Evolutionary conservation across 73 alveolate species (phyloP), one percentile per base, ranked within the genome.

Genomic region (Effrenium voratum): DNA sequence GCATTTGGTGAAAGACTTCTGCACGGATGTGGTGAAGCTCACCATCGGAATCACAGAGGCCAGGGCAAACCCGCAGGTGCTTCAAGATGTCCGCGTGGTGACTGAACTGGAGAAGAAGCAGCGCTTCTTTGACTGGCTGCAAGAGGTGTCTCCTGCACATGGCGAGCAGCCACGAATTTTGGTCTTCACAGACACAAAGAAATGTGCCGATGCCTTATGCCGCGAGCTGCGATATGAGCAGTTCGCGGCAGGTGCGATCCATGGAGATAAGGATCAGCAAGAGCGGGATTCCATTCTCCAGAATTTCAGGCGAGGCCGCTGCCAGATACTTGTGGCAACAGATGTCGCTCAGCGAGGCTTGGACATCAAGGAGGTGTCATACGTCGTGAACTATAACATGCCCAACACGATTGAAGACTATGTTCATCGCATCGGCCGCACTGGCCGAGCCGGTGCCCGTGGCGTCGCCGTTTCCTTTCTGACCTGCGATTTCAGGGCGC

Each of bases 381-480:
- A 80, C 68, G 99, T 99, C 72, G 99, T 99, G 92, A 99, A 99
- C 98, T 99, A 99, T 98, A 55, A 38, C 92, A 72, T 99, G 99
- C 99, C 99, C 52, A 98, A 98, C 82, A 99, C 99, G 93, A 99
- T 99, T 30, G 99, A 99, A 92, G 99, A 99, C 99, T 99, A 99
- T 99, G 98, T 99, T 63, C 99, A 99, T 93, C 99, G 99, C 82
- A 99, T 99, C 30, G 99, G 99, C n/a, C 99, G 99, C 45, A 99
- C 99, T 2, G 99, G 98, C 16, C 72, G 98, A 26, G 98, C 98
- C 10, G 97, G 97, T 10, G 81, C 87, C 13, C 24, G 2, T n/a
- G 98, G 98, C 46, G 38, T 50, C 36, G 98, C 98, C 26, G 91
- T 72, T 44, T 46, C 91, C 49, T 92, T 92, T 81, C 73, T 92